These are phyloP conservation scores for Backusella sp. DNA, from an alignment of 192 early-diverging fungal genomes.

Conservation along the genomic window DNA sequence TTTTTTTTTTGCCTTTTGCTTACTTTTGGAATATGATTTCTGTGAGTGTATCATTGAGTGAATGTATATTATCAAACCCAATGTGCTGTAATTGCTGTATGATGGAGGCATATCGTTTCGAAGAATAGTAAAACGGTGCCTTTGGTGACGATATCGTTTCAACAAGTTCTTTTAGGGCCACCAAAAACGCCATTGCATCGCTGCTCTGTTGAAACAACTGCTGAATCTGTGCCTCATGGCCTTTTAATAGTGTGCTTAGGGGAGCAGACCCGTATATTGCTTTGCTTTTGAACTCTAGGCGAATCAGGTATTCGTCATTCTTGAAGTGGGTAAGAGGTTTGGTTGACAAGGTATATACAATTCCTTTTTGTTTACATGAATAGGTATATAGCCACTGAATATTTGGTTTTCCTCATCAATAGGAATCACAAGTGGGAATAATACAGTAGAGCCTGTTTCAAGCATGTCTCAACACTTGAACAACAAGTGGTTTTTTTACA, in stretches of 20 bases:
- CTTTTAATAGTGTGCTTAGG: not conserved
- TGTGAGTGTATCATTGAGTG: constrained; percentile 2
- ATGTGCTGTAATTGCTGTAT: not conserved
- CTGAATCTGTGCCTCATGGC: not conserved
- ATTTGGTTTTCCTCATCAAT: constrained; percentile 1
- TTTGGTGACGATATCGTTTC: not conserved
- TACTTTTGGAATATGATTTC: constrained; percentile 4
- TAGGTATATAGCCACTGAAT: constrained; percentile 5
- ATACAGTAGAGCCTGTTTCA: not conserved
- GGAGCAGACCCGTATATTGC: not conserved
- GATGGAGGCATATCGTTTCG: not conserved
- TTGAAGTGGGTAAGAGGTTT: not conserved
- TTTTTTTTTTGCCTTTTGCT: too few relatives aligned
- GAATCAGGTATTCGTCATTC: not conserved
- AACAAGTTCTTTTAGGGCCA: not conserved
- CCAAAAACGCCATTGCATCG: not conserved
- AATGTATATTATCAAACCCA: constrained; percentile 12
- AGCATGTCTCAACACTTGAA: not conserved
- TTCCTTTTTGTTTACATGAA: constrained; percentile 15
- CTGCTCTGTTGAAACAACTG: not conserved
- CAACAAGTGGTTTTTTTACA: not conserved
- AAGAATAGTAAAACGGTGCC: not conserved
- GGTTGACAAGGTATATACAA: not conserved
- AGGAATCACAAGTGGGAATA: constrained; percentile 13
- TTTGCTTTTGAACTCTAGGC: not conserved